Conservation (phyloP, 371 early-diverging fungal species). For the Apophysomyces variabilis region DNA sequence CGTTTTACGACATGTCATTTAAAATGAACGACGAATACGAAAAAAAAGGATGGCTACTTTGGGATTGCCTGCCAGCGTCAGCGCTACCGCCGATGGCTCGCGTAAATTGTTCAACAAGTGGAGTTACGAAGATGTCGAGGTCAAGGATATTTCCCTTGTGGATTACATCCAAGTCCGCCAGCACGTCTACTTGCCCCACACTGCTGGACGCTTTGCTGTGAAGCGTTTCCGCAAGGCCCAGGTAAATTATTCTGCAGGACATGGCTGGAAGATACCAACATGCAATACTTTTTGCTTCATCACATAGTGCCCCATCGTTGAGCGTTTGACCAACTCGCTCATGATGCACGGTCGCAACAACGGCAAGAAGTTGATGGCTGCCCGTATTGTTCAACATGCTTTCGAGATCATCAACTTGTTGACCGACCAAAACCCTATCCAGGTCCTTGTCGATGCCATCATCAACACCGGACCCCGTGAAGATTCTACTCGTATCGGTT, state of each 20-base stretch:
- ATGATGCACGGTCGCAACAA: conserved; percentile 99
- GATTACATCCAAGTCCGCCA: conserved; percentile 91
- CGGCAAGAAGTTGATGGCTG: conserved; percentile 99
- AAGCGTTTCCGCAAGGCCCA: conserved; percentile 96
- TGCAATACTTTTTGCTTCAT: background rate
- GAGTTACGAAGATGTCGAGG: conserved; percentile 89
- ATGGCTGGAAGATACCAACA: background rate
- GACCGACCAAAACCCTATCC: conserved; percentile 98
- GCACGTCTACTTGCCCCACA: conserved; percentile 94
- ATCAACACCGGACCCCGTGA: conserved; percentile 99
- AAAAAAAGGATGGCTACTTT: conserved; percentile 4
- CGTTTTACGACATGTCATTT: background rate
- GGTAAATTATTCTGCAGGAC: conserved; percentile 33
- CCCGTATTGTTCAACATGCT: conserved; percentile 97
- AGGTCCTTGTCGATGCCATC: conserved; percentile 97
- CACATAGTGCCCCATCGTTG: conserved; percentile 92
- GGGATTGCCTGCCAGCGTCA: conserved; percentile 20
- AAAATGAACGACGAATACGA: background rate
- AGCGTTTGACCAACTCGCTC: conserved; percentile 97
- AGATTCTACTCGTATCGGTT: conserved; percentile 98
- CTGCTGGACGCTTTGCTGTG: conserved; percentile 94
- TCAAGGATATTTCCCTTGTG: conserved; percentile 87
- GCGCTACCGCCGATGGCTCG: conserved; percentile 49
- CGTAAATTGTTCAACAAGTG: conserved; percentile 86
- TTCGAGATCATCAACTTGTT: conserved; percentile 98